phyloP scores from a whole-genome alignment of 805 yeast genomes.

The Yarrowia phangngaensis region DNA sequence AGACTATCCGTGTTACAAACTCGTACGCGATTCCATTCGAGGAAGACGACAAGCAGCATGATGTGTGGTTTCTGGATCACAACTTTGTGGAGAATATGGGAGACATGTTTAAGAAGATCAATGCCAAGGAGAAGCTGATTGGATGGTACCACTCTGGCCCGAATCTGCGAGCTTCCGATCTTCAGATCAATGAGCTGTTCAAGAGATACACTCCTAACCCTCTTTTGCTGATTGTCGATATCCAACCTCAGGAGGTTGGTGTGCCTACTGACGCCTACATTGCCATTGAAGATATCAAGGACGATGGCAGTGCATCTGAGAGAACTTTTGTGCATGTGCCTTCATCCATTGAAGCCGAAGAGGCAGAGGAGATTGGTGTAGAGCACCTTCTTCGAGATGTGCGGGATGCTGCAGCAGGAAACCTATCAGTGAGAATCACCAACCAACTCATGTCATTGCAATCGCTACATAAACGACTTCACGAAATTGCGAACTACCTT shows the following conservation, averaged over 20 bases:
- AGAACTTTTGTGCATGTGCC: constrained; percentile 92
- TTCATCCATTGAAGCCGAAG: constrained; percentile 91
- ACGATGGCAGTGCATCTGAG: constrained; percentile 90
- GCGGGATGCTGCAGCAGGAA: constrained; percentile 95
- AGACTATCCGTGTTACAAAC: constrained; percentile 70
- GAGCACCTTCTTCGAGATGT: constrained; percentile 93
- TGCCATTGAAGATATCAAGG: constrained; percentile 92
- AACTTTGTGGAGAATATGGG: constrained; percentile 94
- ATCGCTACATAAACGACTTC: constrained; percentile 75
- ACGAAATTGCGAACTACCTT: constrained; percentile 73
- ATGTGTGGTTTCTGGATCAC: constrained; percentile 96
- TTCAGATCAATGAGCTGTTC: constrained; percentile 86
- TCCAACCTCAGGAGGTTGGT: constrained; percentile 77
- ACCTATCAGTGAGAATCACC: constrained; percentile 78
- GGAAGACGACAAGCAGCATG: constrained; percentile 87
- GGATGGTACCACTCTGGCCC: constrained; percentile 99
- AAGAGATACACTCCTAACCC: constrained; percentile 80
- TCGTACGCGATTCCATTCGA: constrained; percentile 97
- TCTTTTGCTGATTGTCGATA: constrained; percentile 83
- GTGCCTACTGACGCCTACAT: constrained; percentile 94
- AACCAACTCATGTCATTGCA: constrained; percentile 83
- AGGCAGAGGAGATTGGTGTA: constrained; percentile 98
- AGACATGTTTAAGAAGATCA: constrained; percentile 95
- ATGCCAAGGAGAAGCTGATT: constrained; percentile 90
- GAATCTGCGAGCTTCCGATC: constrained; percentile 78